Evolutionary conservation across 2,329 filamentous ascomycete genomes (phyloP), one percentile per base, ranked within the genome.

Genomic region (Colletotrichum limetticola): DNA sequence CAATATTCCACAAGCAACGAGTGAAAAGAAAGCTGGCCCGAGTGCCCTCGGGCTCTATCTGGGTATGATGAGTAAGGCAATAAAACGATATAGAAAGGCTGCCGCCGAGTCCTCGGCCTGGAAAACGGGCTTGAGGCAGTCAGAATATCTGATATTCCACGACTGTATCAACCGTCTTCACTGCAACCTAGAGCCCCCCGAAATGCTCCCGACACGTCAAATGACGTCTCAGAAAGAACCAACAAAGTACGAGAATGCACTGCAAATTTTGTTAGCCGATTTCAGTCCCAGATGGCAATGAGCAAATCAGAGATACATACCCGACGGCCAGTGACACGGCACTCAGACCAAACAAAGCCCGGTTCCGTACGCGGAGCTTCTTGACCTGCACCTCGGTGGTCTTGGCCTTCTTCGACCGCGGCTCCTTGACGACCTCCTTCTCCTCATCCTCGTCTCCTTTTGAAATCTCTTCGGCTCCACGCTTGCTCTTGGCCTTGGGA

Each of bases 281-380:
- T 28, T 14, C 22, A 61, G 52, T 22, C 30, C 26, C 58, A 8
- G 11, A 35, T 35, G n/a, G 19, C 14, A n/a, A 16, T 5, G 58
- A 14, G 46, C 42, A 5, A 16, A 49, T 42, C 24, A 60, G 7
- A 14, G 35, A 9, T 8, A 58, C 65, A 22, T 59, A 98, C 97
- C 95, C 95, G 82, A 98, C 89, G 70, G 94, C 94, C 81, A 98
- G 88, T 59, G 94, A 97, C 26, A 72, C 66, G 71, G 95, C 95
- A 75, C 92, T 94, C 66, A 98, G 90, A 71, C 97, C 96, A 75
- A 97, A 89, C 74, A 98, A 86, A 59, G 97, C 95, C 80, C 95
- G 91, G 83, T 92, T 94, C 84, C 94, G 92, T 76, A 98, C 94
- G 79, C 92, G 93, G 84, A 97, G 93, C 85, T 95, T 95, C 82